phyloP scores from a whole-genome alignment of 1,139 yeast genomes.

The Suhomyces anneliseae region DNA sequence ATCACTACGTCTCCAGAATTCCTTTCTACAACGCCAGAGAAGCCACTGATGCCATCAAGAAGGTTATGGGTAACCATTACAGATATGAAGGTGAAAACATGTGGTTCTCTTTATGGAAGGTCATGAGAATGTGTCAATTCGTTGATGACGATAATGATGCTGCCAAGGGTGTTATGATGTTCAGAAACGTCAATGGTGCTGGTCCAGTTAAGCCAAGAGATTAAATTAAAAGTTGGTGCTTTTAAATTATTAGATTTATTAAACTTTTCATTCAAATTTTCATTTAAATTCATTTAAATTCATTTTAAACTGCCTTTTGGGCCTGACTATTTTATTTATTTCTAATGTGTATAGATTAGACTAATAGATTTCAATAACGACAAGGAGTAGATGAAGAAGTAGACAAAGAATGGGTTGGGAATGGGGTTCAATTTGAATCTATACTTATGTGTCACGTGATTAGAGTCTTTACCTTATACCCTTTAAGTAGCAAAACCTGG shows the following conservation, averaged over 20 bases:
- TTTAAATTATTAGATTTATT: not conserved
- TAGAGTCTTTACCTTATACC: no score
- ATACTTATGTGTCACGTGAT: no score
- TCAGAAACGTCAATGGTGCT: conserved; percentile 52
- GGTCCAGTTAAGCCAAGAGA: conserved; percentile 32
- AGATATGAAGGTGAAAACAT: conserved; percentile 53
- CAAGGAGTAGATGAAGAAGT: no score
- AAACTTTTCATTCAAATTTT: not conserved
- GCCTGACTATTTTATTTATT: no score
- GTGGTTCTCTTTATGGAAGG: conserved; percentile 60
- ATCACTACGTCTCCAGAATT: conserved; percentile 61
- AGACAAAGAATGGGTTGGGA: no score
- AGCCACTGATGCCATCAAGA: conserved; percentile 56
- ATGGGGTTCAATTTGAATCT: no score
- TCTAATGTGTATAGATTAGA: not conserved
- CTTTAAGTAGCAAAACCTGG: no score
- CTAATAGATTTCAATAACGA: no score
- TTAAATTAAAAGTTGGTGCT: not conserved
- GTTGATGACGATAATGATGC: conserved; percentile 51
- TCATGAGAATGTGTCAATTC: conserved; percentile 56
- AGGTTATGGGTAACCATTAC: conserved; percentile 62
- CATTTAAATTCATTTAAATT: no score
- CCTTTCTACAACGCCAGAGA: conserved; percentile 65
- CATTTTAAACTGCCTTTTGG: not conserved
- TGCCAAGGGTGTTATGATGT: conserved; percentile 55